Evolutionary conservation across 495 filamentous ascomycete species (phyloP).

Genomic region (Trichoderma parareesei): DNA sequence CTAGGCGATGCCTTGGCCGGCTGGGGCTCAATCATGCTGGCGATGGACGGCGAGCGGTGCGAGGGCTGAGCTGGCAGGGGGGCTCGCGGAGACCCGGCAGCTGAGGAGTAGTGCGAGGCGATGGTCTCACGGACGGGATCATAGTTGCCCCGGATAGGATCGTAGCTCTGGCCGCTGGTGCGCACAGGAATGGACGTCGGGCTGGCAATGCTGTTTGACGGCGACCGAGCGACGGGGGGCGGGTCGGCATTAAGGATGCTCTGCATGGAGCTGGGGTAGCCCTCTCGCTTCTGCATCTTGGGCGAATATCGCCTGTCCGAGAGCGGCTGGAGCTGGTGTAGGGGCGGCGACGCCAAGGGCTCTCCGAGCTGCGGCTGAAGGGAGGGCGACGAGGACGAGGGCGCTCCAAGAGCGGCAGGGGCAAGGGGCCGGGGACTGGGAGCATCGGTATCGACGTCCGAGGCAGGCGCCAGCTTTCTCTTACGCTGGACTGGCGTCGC

Average conservation of each 20-base stretch:
- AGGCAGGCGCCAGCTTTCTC: slow-evolving; percentile 35
- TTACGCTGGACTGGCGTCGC: slow-evolving; percentile 44
- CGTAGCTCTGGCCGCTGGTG: slow-evolving; percentile 73
- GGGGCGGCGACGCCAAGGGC: neutral
- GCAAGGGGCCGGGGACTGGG: slow-evolving; percentile 17
- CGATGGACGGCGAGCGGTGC: slow-evolving; percentile 72
- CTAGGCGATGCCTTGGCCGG: slow-evolving; percentile 37
- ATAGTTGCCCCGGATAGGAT: slow-evolving; percentile 72
- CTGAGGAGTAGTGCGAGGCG: slow-evolving; percentile 16
- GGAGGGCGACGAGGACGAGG: slow-evolving; percentile 4
- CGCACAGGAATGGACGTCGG: slow-evolving; percentile 21
- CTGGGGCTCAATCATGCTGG: slow-evolving; percentile 79
- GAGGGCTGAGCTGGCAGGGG: slow-evolving; percentile 20
- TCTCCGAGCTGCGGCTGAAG: slow-evolving; percentile 10
- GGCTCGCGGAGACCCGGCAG: slow-evolving; percentile 7
- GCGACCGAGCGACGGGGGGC: slow-evolving; percentile 15
- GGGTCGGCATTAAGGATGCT: slow-evolving; percentile 43
- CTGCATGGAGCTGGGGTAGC: slow-evolving; percentile 36
- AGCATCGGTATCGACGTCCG: slow-evolving; percentile 19
- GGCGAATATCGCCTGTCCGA: slow-evolving; percentile 9
- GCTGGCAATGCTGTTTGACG: neutral
- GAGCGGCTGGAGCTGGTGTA: neutral
- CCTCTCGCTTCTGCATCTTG: slow-evolving; percentile 32
- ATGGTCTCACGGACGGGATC: slow-evolving; percentile 46
- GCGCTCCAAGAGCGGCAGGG: slow-evolving; percentile 17